Evolutionary conservation across 2,329 filamentous ascomycete species (phyloP), one percentile per base, ranked within the genome.

Genomic region (Niveomyces coronatus): DNA sequence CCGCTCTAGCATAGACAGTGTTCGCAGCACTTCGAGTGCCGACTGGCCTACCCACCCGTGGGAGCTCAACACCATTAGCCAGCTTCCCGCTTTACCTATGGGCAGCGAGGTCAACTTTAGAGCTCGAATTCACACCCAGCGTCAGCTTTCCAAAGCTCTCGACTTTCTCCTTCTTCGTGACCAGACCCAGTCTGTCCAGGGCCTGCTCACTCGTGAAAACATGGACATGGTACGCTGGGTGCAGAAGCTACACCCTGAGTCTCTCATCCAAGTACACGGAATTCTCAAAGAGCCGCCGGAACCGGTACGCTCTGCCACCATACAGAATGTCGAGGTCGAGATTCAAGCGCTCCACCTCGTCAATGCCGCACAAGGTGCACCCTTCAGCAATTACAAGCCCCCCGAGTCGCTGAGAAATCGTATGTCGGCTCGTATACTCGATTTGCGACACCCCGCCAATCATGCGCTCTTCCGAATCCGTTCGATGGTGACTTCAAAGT

Each of bases 381-480:
- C 68, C 3, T 67, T 74, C 40, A 70, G 63, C 49, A 70, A 71
- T 41, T 74, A 73, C 50, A 74, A 76, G 49, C 74, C 85, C 34
- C 72, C 78, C 3, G 82, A 85, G 44, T 63, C 67, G 2, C 60
- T 65, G 49, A 73, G 82, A 41, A 82, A 83, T 27, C 82, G 88
- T 43, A 68, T 87, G 48, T 68, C 72, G 40, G 87, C 88, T 56
- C 80, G 88, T 36, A 76, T 94, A 43, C 74, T 94, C 31, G 88
- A 89, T 60, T 67, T 94, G 36, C 76, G 88, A 34, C 88, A 88
- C n/a, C 82, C 85, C 1, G 75, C 85, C 1, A 86, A 87, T 34
- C 87, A 94, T 57, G 78, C 82, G 23, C 82, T 94, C 46, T 94
- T 94, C 69, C 82, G 85, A 42, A 77, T 94, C 34, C 85, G 91